Evolutionary conservation across 208 protist genomes (phyloP).

Genomic region (Crithidia acanthocephali): DNA sequence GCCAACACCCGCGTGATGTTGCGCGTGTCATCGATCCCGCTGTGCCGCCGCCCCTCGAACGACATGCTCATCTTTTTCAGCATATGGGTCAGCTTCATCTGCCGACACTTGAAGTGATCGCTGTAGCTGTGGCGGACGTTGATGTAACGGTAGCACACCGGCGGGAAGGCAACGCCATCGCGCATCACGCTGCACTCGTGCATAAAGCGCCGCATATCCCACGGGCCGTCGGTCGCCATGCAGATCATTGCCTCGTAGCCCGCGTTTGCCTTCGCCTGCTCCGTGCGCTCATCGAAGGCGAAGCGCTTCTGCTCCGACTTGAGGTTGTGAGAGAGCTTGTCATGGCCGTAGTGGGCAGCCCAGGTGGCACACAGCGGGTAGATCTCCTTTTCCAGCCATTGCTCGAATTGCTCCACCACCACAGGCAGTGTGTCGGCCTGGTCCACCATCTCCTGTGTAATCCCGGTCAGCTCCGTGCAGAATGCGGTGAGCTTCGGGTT

Average conservation of each 20-base stretch:
- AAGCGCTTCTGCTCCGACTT: conserved; percentile 60
- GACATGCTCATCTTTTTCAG: conserved; percentile 64
- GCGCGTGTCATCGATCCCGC: conserved; percentile 89
- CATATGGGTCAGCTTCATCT: conserved; percentile 85
- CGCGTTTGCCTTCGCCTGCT: conserved; percentile 16
- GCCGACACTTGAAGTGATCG: conserved; percentile 58
- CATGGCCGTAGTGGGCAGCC: conserved; percentile 29
- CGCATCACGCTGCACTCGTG: conserved; percentile 83
- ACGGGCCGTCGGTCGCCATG: conserved; percentile 89
- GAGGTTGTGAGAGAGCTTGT: conserved; percentile 48
- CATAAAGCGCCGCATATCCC: conserved; percentile 94
- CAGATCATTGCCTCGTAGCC: conserved; percentile 73
- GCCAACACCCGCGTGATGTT: conserved; percentile 91
- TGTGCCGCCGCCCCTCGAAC: conserved; percentile 87
- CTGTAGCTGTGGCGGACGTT: conserved; percentile 85
- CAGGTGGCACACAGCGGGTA: conserved; percentile 75
- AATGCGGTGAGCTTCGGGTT: conserved; percentile 89
- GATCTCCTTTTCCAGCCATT: conserved; percentile 67
- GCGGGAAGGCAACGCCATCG: conserved; percentile 77
- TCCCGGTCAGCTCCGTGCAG: conserved; percentile 96
- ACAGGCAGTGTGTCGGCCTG: conserved; percentile 59
- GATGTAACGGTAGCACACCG: conserved; percentile 90
- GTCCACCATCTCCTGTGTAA: conserved; percentile 93
- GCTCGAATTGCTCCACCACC: conserved; percentile 64
- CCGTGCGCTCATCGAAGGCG: conserved; percentile 52